Evolutionary conservation across 2,329 filamentous ascomycete genomes (phyloP).

Genomic region (Aureobasidium vineae): DNA sequence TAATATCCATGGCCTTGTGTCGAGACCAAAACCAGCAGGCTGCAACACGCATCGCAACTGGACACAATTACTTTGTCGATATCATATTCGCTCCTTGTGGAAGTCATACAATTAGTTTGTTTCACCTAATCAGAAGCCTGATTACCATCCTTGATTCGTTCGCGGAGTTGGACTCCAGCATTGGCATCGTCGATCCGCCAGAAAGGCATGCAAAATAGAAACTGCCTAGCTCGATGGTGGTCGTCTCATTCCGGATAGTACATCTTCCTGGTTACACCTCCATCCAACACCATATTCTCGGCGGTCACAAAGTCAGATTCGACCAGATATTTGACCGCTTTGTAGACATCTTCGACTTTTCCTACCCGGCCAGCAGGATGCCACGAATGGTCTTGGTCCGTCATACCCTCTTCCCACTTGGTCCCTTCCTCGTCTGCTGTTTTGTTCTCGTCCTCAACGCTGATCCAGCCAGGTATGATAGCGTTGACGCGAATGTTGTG

Average conservation of each 20-base stretch:
- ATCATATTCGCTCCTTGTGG: too few relatives aligned
- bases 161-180: too few relatives aligned
- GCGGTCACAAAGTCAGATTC: slow-evolving; percentile 45
- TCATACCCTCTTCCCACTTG: slow-evolving; percentile 50
- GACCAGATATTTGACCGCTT: slow-evolving; percentile 44
- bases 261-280: slow-evolving; percentile 49
- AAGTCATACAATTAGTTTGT: too few relatives aligned
- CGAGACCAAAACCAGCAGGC: too few relatives aligned
- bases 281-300: slow-evolving; percentile 50
- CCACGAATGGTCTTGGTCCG: slow-evolving; percentile 49
- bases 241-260: slow-evolving; percentile 41
- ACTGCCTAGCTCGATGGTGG: not conserved
- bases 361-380: slow-evolving; percentile 53
- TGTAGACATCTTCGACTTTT: slow-evolving; percentile 49
- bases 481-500: slow-evolving; percentile 50
- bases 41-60: too few relatives aligned
- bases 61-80: too few relatives aligned
- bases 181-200: too few relatives aligned
- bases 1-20: not conserved
- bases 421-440: slow-evolving; percentile 43
- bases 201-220: not conserved
- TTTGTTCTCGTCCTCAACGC: slow-evolving; percentile 48
- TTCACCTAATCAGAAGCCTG: too few relatives aligned
- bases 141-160: too few relatives aligned
- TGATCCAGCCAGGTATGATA: slow-evolving; percentile 54